phyloP scores from a whole-genome alignment of 768 basidiomycete species.

The Amyloporia xantha region DNA sequence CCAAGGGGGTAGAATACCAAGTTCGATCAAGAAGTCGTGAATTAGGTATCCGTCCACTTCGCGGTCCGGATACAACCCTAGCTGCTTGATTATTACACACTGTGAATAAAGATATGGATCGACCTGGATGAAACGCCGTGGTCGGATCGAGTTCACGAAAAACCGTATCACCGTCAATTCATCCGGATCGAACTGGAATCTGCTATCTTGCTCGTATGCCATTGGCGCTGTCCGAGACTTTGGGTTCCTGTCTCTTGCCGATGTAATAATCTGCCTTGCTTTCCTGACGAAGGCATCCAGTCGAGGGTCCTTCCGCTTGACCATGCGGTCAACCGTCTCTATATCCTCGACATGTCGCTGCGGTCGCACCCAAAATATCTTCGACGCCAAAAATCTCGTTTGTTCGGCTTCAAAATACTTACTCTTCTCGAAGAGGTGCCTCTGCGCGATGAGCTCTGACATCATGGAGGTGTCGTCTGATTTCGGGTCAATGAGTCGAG shows the following conservation, averaged over 20 bases:
- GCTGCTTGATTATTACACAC: constrained; percentile 50
- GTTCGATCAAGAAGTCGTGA: constrained; percentile 49
- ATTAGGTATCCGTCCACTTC: constrained; percentile 30
- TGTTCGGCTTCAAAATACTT: constrained; percentile 46
- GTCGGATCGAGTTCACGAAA: constrained; percentile 47
- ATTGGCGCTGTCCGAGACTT: constrained; percentile 27
- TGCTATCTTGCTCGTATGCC: constrained; percentile 22
- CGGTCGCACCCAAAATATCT: constrained; percentile 61
- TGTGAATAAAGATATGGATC: constrained; percentile 55
- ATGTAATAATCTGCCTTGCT: constrained; percentile 35
- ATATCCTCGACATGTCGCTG: constrained; percentile 47
- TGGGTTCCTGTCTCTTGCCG: constrained; percentile 24
- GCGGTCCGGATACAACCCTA: constrained; percentile 31
- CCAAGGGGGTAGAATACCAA: constrained; percentile 81
- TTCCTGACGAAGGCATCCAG: constrained; percentile 47
- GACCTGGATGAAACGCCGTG: constrained; percentile 40
- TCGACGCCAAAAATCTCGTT: constrained; percentile 37
- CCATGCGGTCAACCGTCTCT: constrained; percentile 41
- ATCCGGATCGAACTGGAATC: constrained; percentile 39
- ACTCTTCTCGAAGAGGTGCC: constrained; percentile 51
- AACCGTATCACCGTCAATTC: constrained; percentile 58
- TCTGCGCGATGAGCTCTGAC: constrained; percentile 50
- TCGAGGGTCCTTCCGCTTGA: constrained; percentile 31
- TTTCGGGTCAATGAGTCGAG: constrained; percentile 24
- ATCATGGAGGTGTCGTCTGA: constrained; percentile 24